Evolutionary conservation across 441 rosid genomes (phyloP), one percentile per base, ranked within the genome.

Genomic region (Pelargonium cotyledonis): DNA sequence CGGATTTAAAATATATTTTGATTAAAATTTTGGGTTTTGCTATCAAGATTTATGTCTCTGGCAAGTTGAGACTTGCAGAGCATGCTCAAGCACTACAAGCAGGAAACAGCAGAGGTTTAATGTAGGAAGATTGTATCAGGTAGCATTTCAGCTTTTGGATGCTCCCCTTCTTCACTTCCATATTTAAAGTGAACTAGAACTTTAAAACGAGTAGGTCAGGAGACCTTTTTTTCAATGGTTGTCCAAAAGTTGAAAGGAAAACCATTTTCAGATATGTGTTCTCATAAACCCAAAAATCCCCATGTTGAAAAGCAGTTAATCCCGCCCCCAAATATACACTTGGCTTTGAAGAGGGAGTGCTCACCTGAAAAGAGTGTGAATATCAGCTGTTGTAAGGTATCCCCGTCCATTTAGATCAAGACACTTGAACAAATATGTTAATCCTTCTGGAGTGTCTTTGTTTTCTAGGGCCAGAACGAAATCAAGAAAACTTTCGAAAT

Each of bases 151-250:
- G 72, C 89, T 86, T 63, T 71, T 72, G 75, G 88, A 88, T 86
- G 93, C 85, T 84, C 82, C 96, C 92, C 89, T 89, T 95, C 98
- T 92, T 79, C 77, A 83, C 99, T 95, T 95, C 99, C 98, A 81
- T 63, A 38, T 10, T 1, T 46, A 11, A 5, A 43, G 66, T 66
- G 3, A 41, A 60, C 51, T 15, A 16, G 9, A 15, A 15, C 31
- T 29, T 29, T 2, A 29, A 29, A 29, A 29, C 31, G 31, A 29
- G 31, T 29, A 29, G 31, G 31, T 29, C 31, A 29, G 31, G 4
- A 29, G 31, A 29, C 31, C 2, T 29, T 29, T 23, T 23, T 29
- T 35, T 35, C 4, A 38, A 6, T 8, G 8, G 43, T 6, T 38
- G 9, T 38, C 7, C 43, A 38, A 9, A 63, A 66, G 7, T 65